Base-by-base conservation (phyloP, 2,329 filamentous ascomycete species). In the Curvularia sp. region DNA sequence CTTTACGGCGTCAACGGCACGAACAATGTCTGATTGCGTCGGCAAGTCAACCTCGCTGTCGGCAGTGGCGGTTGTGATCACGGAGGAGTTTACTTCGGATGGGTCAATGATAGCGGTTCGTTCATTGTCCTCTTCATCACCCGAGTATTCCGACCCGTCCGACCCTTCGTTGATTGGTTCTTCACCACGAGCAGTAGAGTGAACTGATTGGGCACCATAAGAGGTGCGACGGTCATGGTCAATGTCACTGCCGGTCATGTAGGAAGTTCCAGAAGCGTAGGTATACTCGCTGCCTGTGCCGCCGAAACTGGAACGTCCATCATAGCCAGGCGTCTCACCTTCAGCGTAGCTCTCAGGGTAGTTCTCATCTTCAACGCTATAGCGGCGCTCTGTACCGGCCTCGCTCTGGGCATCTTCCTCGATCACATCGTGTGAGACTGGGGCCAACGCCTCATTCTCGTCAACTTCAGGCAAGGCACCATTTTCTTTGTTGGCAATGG, bases 181-280 rank as follows among this genome's bases (percentile, higher is more conserved):
- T 13, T 68, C 68, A 5, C 71, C 75, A 23, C 62, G 63, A 23
- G 64, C 59, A 0, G 71, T 72, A 9, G 77, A 78, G 46, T 71
- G 73, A 21, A 74, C 67, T 5, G 72, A 57, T 4, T 48, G 71
- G 3, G 78, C 78, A 32, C 78, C 79, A 28, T 79, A 74, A 13
- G 79, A 81, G 6, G 76, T 79, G 25, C 80, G 77, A n/a, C 80
- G 74, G 49, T 70, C 68, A 8, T 80, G 74, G 51, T 70, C 67
- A 10, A 80, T 61, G 36, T 82, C 80, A 59, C 77, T 81, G 51
- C 80, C 80, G 1, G 79, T 81, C 72, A 82, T 76, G 70, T 82
- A 82, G 2, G 69, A 73, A 21, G 77, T 78, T n/a, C 80, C 80
- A n/a, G 79, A 81, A 7, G 73, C 80, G 58, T 80, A 81, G 0